Evolutionary conservation across 1,139 yeast species (phyloP), one percentile per base, ranked within the genome.

Genomic region (Saccharomycopsis hybrid): DNA sequence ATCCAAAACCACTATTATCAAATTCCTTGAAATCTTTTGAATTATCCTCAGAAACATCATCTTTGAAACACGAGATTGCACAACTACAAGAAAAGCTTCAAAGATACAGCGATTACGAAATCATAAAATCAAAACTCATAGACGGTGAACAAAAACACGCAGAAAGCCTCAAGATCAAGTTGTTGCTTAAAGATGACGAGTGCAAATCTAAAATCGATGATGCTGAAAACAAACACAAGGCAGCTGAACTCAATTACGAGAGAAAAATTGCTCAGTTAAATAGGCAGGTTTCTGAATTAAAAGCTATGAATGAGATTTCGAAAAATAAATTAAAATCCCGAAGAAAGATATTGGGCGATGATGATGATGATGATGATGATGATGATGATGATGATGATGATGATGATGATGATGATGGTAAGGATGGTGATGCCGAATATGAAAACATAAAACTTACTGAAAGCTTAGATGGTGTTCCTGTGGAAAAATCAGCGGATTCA

Each of bases 1-100:
- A 92, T 66, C 97, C 97, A 2, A 77, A 76, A 54, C 95, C 96
- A 2, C 66, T 90, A 44, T 68, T 90, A 52, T 88, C 85, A 59
- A 75, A 78, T 37, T 79, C 94, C 2, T 65, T 85, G 35, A 87
- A 84, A 50, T 77, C 87, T 2, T 81, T 85, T n/a, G 65, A 74
- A 9, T 76, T 78, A 36, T 72, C 76, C 1, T 71, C 77, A 11
- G 89, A 86, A 52, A 67, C 76, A 2, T 75, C 74, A 1, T 66
- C 67, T 9, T 65, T 85, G 48, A 72, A 74, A 55, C 67, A 68
- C 27, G 87, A 85, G 60, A 77, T 84, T 51, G 66, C 69, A 2
- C 62, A 65, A 18, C 68, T 88, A 53, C 78, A 78, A 54, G 84
- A 82, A 46, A 80, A 82, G 59, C 64, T 87, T 42, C 69, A 83